Conservation (phyloP, 371 early-diverging fungal species). For the Mortierella sp. region DNA sequence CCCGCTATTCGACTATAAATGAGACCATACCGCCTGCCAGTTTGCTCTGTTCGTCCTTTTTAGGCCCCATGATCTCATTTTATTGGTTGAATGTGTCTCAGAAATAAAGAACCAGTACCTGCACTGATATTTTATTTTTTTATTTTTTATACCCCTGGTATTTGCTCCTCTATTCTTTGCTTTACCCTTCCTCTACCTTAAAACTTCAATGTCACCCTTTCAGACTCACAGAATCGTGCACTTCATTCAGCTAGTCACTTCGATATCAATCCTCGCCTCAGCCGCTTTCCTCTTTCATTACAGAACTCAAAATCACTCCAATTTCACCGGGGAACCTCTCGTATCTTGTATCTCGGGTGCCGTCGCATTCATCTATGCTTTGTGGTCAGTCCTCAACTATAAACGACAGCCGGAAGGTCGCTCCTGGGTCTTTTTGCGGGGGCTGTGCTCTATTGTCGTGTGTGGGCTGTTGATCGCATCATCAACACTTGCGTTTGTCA, state of each 20-base stretch:
- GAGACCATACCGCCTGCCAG: too few relatives aligned
- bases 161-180: background rate
- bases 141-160: background rate
- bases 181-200: background rate
- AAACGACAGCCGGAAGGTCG: conserved; percentile 30
- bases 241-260: conserved; percentile 20
- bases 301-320: conserved; percentile 28
- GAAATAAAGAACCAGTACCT: too few relatives aligned
- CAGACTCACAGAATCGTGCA: conserved; percentile 32
- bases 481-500: conserved; percentile 22
- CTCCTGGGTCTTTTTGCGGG: conserved; percentile 34
- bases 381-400: conserved; percentile 40
- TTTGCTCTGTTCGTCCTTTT: background rate
- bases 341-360: conserved; percentile 35
- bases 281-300: conserved; percentile 47
- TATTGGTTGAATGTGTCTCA: background rate
- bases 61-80: background rate
- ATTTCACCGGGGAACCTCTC: conserved; percentile 43
- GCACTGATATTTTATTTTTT: background rate
- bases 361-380: conserved; percentile 42
- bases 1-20: too few relatives aligned
- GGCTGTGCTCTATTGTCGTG: conserved; percentile 27
- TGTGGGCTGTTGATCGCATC: conserved; percentile 26
- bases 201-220: background rate
- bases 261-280: conserved; percentile 32